phyloP scores from a whole-genome alignment of 441 rosid species.

The Arabidopsis hybrid region DNA sequence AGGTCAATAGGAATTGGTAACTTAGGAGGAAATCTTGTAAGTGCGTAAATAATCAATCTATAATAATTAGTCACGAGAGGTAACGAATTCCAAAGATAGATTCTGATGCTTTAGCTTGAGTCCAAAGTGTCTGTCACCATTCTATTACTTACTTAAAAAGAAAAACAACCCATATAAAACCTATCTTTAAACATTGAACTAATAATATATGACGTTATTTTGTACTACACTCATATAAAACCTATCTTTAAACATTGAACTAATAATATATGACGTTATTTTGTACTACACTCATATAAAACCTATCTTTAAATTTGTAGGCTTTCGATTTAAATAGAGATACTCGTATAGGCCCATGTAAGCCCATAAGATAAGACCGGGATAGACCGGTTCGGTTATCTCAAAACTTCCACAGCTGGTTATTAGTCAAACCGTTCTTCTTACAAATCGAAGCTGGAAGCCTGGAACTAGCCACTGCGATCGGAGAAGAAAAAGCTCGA shows the following conservation, averaged over 20 bases:
- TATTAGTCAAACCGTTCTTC: constrained; percentile 23
- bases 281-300: too few relatives aligned
- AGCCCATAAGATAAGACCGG: constrained; percentile 24
- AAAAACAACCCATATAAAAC: background rate
- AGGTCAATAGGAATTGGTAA: constrained; percentile 13
- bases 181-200: too few relatives aligned
- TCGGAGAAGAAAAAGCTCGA: constrained; percentile 35
- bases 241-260: too few relatives aligned
- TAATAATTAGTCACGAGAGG: constrained; percentile 4
- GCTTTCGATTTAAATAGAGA: too few relatives aligned
- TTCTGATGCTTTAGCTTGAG: constrained; percentile 34
- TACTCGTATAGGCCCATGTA: constrained; percentile 6
- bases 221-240: too few relatives aligned
- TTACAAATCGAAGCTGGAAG: constrained; percentile 10
- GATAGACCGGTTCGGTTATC: constrained; percentile 26
- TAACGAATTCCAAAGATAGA: background rate
- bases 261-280: too few relatives aligned
- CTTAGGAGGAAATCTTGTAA: constrained; percentile 26
- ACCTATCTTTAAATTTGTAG: too few relatives aligned
- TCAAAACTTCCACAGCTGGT: background rate
- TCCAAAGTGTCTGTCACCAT: constrained; percentile 23
- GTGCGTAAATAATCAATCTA: constrained; percentile 1
- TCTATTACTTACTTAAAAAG: background rate
- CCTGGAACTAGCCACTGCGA: constrained; percentile 26
- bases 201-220: too few relatives aligned